phyloP scores from a whole-genome alignment of 2,329 filamentous ascomycete genomes.

The Blastomyces gilchristii region DNA sequence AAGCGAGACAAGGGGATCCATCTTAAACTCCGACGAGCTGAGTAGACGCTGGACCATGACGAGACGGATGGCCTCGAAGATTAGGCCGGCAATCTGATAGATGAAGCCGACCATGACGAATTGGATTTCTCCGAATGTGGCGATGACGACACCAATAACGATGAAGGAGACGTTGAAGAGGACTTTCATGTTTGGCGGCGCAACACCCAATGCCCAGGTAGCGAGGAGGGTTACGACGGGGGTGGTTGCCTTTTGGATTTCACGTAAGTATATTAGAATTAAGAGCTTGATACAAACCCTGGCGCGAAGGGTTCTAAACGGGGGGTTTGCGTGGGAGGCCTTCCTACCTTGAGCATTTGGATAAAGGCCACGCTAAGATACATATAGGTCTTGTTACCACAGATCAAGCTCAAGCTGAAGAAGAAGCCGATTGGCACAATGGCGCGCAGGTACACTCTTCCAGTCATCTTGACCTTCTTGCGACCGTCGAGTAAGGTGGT shows the following conservation, averaged over 20 bases:
- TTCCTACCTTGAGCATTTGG: constrained; percentile 93
- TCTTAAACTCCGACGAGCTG: constrained; percentile 67
- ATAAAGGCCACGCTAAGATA: constrained; percentile 96
- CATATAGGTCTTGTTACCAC: constrained; percentile 89
- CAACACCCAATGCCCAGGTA: constrained; percentile 77
- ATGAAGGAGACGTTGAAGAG: constrained; percentile 92
- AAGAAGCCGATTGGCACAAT: constrained; percentile 93
- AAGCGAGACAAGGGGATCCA: constrained; percentile 78
- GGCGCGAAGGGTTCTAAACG: background rate
- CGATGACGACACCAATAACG: constrained; percentile 87
- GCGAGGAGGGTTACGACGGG: constrained; percentile 86
- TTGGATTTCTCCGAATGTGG: constrained; percentile 89
- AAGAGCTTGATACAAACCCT: constrained; percentile 13
- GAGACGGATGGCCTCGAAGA: constrained; percentile 70
- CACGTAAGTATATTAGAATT: constrained; percentile 3
- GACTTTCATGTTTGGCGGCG: constrained; percentile 72
- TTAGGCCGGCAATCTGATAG: constrained; percentile 63
- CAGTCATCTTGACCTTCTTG: constrained; percentile 95
- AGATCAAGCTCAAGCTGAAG: constrained; percentile 93
- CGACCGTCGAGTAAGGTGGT: constrained; percentile 84
- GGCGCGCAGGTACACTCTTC: constrained; percentile 79
- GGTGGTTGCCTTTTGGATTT: constrained; percentile 61
- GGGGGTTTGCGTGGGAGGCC: constrained; percentile 30
- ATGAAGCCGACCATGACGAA: constrained; percentile 59
- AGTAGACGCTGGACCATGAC: constrained; percentile 80